These are phyloP conservation scores for Spathaspora girioi DNA, from an alignment of 805 yeast species.

Conservation along the genomic window DNA sequence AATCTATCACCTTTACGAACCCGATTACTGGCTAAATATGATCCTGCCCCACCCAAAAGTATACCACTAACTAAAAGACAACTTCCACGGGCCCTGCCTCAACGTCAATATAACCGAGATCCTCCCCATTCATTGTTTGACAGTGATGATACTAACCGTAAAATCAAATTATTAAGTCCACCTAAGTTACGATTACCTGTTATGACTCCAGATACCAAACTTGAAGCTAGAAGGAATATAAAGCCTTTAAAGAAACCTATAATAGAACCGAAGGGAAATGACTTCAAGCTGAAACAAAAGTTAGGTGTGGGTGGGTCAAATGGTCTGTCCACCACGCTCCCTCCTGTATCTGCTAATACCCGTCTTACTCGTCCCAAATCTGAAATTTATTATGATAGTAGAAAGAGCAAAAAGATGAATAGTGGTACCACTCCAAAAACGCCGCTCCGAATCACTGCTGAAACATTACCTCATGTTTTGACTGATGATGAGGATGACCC, in stretches of 20 bases:
- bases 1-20: not conserved
- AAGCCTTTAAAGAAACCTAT: not conserved
- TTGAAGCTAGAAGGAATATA: not conserved
- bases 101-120: not conserved
- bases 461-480: constrained; percentile 34
- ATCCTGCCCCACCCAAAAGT: not conserved
- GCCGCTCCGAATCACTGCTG: constrained; percentile 9
- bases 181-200: not conserved
- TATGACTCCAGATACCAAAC: not conserved
- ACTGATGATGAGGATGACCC: constrained; percentile 36
- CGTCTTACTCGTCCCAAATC: not conserved
- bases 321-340: not conserved
- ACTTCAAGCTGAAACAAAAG: not conserved
- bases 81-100: not conserved
- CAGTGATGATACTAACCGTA: not conserved
- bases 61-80: not conserved
- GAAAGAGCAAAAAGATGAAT: too few relatives aligned
- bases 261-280: not conserved
- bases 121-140: not conserved
- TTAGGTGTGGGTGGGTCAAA: not conserved
- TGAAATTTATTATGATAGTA: not conserved
- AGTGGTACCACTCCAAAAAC: not conserved
- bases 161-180: not conserved
- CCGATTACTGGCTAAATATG: not conserved
- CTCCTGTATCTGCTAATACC: not conserved